Evolutionary conservation across 345 rosid genomes (phyloP), one percentile per base, ranked within the genome.

Genomic region (Zanthoxylum bungeanum): DNA sequence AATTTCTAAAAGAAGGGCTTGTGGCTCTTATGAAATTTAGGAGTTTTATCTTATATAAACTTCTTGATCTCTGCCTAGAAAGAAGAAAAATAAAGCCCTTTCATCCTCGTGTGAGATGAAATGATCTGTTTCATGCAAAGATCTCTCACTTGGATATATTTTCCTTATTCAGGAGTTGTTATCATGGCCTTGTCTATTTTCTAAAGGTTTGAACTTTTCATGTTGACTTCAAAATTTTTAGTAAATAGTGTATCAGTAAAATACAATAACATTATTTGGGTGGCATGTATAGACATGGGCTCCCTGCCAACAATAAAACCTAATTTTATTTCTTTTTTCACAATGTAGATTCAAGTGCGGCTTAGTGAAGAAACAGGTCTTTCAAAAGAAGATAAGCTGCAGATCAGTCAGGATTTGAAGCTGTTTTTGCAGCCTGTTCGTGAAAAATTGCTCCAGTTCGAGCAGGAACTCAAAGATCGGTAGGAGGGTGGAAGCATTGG

Each of bases 391-490:
- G 87, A 86, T 17, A 88, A 85, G 80, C 51, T 57, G 71, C 86
- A 9, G 78, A 76, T 89, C 47, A 64, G 66, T 50, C 60, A 81
- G 81, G 89, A 91, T 68, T 64, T 93, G 87, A 86, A 86, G 82
- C 83, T 71, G 52, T 88, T 93, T 76, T 40, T 88, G 84, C 78
- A 81, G 83, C 93, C 98, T 30, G 79, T 91, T 52, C 89, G 93
- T 9, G 84, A 86, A 77, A 93, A 84, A 78, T 78, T 91, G 80
- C 68, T 73, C 47, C 87, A 83, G 75, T 93, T 93, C 27, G 98
- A 93, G 83, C 86, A 85, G 75, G 98, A 93, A 72, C 91, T 93
- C 51, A 91, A 84, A 80, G 97, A 85, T 56, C 75, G 90, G 73
- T 88, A 93, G 85, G 62, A 24, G 25, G 50, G 27, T 5, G 12